Evolutionary conservation across 202 grass and related monocot genomes (phyloP).

Genomic region (Hordeum pubiflorum): DNA sequence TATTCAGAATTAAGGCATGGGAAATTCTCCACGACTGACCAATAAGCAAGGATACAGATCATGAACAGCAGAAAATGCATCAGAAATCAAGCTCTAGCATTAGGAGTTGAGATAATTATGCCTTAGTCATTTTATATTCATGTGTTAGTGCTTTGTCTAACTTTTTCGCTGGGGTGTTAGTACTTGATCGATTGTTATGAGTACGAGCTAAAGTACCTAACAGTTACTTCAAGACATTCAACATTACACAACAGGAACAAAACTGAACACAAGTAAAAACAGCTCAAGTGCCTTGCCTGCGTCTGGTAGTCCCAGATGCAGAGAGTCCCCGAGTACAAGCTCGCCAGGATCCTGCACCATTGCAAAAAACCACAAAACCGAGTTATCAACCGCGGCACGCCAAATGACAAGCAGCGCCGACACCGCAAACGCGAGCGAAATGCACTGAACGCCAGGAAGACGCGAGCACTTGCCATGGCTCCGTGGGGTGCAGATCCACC

Average conservation of each 20-base stretch:
- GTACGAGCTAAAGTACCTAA: background rate
- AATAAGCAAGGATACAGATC: background rate
- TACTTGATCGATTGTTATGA: background rate
- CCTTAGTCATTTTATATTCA: background rate
- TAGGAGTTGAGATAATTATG: background rate
- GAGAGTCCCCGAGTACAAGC: conserved; percentile 88
- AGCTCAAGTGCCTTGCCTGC: conserved; percentile 46
- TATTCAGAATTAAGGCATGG: background rate
- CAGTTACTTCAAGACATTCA: background rate
- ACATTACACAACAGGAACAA: background rate
- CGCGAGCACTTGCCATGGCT: conserved; percentile 71
- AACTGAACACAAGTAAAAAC: background rate
- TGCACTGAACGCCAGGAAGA: background rate
- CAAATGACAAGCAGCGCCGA: background rate
- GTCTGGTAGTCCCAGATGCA: conserved; percentile 98
- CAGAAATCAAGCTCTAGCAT: background rate
- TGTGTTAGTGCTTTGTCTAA: background rate
- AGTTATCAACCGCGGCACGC: background rate
- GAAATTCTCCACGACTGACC: background rate
- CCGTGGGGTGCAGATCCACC: conserved; percentile 91
- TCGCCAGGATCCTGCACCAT: conserved; percentile 72
- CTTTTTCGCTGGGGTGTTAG: background rate
- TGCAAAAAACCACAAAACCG: conserved; percentile 12
- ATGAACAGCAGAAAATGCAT: background rate
- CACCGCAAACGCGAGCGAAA: background rate